These are phyloP conservation scores for Truncatella angustata DNA, from an alignment of 2,329 filamentous ascomycete genomes.

Conservation along the genomic window DNA sequence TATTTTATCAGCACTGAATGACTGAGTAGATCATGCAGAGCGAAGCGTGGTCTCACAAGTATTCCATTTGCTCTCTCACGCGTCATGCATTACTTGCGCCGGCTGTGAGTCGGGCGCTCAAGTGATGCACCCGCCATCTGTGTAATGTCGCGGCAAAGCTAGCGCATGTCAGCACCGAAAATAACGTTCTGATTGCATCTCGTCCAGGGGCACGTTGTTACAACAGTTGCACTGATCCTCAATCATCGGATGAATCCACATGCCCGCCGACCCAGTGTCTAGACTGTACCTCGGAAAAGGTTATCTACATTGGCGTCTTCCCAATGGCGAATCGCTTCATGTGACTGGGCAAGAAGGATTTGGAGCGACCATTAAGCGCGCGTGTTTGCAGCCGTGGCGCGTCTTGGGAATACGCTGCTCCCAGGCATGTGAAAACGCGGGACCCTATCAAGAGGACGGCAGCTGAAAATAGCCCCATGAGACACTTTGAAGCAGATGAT, in stretches of 20 bases:
- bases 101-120: no score
- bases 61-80: no score
- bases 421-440: constrained; percentile 3
- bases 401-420: neutral
- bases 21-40: no score
- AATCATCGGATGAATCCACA: neutral
- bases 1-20: no score
- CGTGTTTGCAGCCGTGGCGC: neutral
- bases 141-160: neutral
- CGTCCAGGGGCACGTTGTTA: neutral
- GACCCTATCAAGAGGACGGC: neutral
- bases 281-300: neutral
- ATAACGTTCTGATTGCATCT: neutral
- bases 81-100: no score
- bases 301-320: no score
- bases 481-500: neutral
- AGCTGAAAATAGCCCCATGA: constrained; percentile 1
- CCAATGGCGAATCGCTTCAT: no score
- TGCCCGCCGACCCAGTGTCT: neutral
- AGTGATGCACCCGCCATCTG: neutral
- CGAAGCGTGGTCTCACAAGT: no score
- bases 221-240: neutral
- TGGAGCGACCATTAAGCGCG: neutral
- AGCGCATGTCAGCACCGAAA: neutral
- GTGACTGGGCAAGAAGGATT: no score